Evolutionary conservation across 495 filamentous ascomycete species (phyloP), one percentile per base, ranked within the genome.

Genomic region (Friedmanniomyces simplex): DNA sequence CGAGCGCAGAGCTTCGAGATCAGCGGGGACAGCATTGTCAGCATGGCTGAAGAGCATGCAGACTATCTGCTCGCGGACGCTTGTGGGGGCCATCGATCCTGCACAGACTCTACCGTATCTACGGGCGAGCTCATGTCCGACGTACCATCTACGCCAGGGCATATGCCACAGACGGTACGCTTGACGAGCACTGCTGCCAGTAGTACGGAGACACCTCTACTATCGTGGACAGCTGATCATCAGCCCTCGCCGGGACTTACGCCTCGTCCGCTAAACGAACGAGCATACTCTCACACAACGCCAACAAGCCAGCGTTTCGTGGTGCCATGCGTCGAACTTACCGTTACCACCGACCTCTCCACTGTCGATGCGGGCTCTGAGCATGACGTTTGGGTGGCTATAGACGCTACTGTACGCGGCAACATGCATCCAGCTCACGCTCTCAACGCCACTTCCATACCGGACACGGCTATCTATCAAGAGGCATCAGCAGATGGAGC

Each of bases 1-100:
- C 50, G 61, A 1, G 18, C 34, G 1, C 61, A 55, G 20, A 63
- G 56, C 32, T 63, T 63, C 47, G 61, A 63, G 48, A 47, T 56
- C 37, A 52, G 26, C 50, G 1, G 55, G 21, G 37, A 47, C 18
- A 60, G 52, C 50, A 21, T 43, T 22, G 49, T 37, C 50, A 54
- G 54, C 24, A 41, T 45, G 12, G 37, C 12, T 16, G 30, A 46
- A 8, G 50, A 51, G 24, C 18, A 50, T 12, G 7, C 26, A 7
- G 36, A 52, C 2, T 16, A 32, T 1, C 8, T 41, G 2, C 28
- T 26, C 14, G 16, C 10, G 11, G 20, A 5, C 5, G 21, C 51
- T n/a, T 12, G n/a, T 14, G 32, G 14, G 16, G 26, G 10, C 4
- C 11, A 16, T 12, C 11, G 56, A 28, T 52, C 56, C 2, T 39